Evolutionary conservation across 805 yeast genomes (phyloP), one percentile per base, ranked within the genome.

Genomic region (Zygotorulaspora danielsina): DNA sequence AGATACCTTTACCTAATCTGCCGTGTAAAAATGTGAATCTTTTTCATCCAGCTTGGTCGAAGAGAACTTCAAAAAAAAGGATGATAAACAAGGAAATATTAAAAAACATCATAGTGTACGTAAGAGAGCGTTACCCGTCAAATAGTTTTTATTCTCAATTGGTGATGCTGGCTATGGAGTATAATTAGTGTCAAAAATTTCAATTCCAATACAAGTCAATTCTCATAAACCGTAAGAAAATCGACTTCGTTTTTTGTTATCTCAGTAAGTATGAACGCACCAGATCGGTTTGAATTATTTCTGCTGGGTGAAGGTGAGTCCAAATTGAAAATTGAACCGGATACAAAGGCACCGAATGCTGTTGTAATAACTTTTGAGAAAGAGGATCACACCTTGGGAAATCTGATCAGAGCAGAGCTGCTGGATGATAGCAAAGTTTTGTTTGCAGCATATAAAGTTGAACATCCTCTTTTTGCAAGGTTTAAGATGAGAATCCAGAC

Each of bases 241-340:
- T n/a, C n/a, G n/a, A n/a, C n/a, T n/a, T n/a, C n/a, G n/a, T n/a
- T n/a, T n/a, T n/a, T n/a, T n/a, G n/a, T n/a, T n/a, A n/a, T n/a
- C n/a, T n/a, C n/a, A n/a, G n/a, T n/a, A n/a, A 29, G 21, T 41
- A 90, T 93, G 98, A 93, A 93, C 69, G 97, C 97, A 57, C 99
- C 99, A 66, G 98, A 93, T 70, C 82, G 98, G 74, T 93, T 90
- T 63, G 99, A 93, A 72, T 78, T 93, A 28, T 93, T 93, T 62
- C 78, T 93, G 53, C 73, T 93, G 54, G 97, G 97, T n/a, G 99
- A 93, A 64, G 97, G 98, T 38, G 94, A 86, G 38, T 84, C 90
- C 37, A 93, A 93, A 85, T 73, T 93, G 45, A 80, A 81, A 46
- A 79, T 93, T 39, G 83, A 88, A 20, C 96, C 97, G 6, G 99